Base-by-base conservation (phyloP, 768 basidiomycete species). In the Termitomyces sp. region DNA sequence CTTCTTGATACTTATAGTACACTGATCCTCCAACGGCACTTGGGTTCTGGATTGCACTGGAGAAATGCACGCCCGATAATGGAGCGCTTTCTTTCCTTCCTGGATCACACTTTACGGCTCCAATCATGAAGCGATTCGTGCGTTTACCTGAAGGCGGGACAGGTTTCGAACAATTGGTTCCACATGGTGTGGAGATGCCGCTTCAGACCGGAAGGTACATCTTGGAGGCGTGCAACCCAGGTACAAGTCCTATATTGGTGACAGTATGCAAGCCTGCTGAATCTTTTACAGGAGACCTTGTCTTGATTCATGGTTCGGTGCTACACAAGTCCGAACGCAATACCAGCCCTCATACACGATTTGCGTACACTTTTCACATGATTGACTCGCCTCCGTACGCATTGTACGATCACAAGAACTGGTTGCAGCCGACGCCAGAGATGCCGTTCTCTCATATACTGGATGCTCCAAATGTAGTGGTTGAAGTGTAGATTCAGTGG, bases 341-440 rank as follows among this genome's bases (percentile, higher is more conserved):
- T 72, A 82, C 81, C 1, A 93, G 91, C 57, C 77, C 83, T 25
- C 81, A 87, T 63, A 93, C 93, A 1, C 83, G 97, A 59, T 92
- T 87, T 65, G 96, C 96, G 34, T 99, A 98, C 71, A 98, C 97
- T 0, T 98, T 97, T 73, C 96, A 94, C 66, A 93, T 94, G 92
- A 88, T 94, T 52, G 92, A 96, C 68, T 88, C 83, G 20, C 81
- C 82, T 45, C 88, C 85, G 29, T 74, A 81, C 67, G 90, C 86
- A 7, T 74, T 70, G 45, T 97, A 96, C 60, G 96, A 98, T 63
- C 82, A 86, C 68, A 92, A 92, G 83, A 98, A 97, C 70, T 97
- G 96, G 96, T 76, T 98, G 60, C 96, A 98, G 71, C 94, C 96
- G 1, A 94, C 94, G 3, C 64, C 76, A 10, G 83, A 79, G 12